Evolutionary conservation across 2,329 filamentous ascomycete genomes (phyloP).

Genomic region (Sordariomycetes sp.): DNA sequence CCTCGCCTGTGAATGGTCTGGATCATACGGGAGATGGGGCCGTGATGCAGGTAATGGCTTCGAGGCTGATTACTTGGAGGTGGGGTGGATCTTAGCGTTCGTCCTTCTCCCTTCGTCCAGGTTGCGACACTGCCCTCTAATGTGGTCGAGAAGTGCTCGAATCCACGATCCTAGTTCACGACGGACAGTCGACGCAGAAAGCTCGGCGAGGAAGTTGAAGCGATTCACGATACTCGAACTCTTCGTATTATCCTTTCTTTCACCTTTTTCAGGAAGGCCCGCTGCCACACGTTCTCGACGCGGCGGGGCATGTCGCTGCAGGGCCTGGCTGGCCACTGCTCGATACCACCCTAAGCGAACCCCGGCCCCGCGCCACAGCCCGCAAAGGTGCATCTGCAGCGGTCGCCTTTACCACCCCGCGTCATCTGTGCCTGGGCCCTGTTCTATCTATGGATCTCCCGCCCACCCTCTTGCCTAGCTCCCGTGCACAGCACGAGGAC

Average conservation of each 20-base stretch:
- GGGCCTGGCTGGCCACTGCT: background rate
- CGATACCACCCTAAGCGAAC: background rate
- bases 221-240: background rate
- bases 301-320: background rate
- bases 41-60: background rate
- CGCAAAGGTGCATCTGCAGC: background rate
- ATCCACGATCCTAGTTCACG: no score
- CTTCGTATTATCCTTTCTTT: background rate
- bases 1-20: background rate
- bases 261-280: background rate
- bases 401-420: background rate
- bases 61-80: background rate
- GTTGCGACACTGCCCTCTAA: no score
- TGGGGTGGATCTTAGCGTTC: background rate
- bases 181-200: no score
- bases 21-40: background rate
- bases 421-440: background rate
- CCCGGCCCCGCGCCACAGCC: background rate
- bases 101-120: background rate
- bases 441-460: conserved; percentile 5
- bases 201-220: background rate
- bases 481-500: background rate
- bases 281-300: background rate
- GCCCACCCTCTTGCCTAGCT: background rate
- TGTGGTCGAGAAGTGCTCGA: no score